Evolutionary conservation across 2,329 filamentous ascomycete genomes (phyloP).

Genomic region (Diaporthe nobilis): DNA sequence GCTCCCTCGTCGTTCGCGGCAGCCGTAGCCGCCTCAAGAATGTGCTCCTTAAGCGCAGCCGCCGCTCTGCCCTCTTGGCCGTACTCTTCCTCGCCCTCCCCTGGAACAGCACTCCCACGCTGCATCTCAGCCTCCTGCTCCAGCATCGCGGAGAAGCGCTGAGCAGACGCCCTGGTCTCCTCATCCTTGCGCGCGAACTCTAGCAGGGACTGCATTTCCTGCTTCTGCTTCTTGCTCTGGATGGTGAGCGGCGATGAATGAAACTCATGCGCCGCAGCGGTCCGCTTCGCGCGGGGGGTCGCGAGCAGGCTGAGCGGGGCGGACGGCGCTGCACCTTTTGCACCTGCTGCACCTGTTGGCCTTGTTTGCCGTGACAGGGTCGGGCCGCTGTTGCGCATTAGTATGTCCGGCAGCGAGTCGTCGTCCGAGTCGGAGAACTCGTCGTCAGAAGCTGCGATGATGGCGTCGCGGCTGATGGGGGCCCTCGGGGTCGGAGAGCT

Average conservation of each 20-base stretch:
- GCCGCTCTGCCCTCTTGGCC: slow-evolving; percentile 25
- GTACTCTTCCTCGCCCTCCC: slow-evolving; percentile 1
- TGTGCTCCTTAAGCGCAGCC: slow-evolving; percentile 45
- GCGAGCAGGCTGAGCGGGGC: slow-evolving; percentile 47
- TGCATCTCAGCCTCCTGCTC: slow-evolving; percentile 45
- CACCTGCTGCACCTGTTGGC: slow-evolving; percentile 59
- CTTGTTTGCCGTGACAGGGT: slow-evolving; percentile 44
- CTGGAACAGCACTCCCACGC: slow-evolving; percentile 37
- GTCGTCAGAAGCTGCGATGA: slow-evolving; percentile 80
- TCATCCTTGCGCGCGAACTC: slow-evolving; percentile 72
- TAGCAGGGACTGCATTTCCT: slow-evolving; percentile 74
- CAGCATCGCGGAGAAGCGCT: slow-evolving; percentile 57
- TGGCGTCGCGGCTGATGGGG: slow-evolving; percentile 62
- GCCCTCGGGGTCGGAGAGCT: slow-evolving; percentile 45
- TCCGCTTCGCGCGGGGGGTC: slow-evolving; percentile 65
- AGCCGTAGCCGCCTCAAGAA: slow-evolving; percentile 48
- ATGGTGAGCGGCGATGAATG: slow-evolving; percentile 63
- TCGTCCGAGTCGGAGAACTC: slow-evolving; percentile 75
- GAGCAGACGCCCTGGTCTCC: slow-evolving; percentile 69
- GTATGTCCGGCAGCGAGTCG: slow-evolving; percentile 70
- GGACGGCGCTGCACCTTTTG: slow-evolving; percentile 55
- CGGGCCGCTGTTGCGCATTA: slow-evolving; percentile 46
- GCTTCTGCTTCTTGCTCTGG: slow-evolving; percentile 69
- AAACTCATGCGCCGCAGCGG: slow-evolving; percentile 54
- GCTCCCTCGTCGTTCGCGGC: slow-evolving; percentile 48